These are phyloP conservation scores for Entomortierella beljakovae DNA, from an alignment of 192 early-diverging fungal genomes.

Conservation along the genomic window DNA sequence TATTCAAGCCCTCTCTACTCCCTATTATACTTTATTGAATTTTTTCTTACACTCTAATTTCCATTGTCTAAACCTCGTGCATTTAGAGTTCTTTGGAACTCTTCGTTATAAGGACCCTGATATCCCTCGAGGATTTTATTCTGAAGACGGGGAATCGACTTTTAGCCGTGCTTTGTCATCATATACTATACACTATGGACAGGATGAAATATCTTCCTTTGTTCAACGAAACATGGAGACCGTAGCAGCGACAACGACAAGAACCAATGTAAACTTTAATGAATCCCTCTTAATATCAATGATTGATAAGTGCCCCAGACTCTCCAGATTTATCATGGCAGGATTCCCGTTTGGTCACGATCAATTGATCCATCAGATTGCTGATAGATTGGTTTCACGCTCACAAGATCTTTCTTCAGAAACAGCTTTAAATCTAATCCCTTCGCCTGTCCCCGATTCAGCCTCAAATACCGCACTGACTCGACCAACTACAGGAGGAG, in stretches of 20 bases:
- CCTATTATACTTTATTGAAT: constrained; percentile 12
- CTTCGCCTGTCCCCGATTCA: not conserved
- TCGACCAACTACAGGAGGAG: too few relatives aligned
- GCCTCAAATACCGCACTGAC: not conserved
- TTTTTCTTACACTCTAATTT: not conserved
- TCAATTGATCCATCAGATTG: constrained; percentile 19
- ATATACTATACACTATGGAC: too few relatives aligned
- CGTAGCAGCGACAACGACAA: not conserved
- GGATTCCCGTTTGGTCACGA: constrained; percentile 41
- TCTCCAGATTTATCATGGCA: constrained; percentile 11
- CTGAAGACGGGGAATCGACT: too few relatives aligned
- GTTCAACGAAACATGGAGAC: not conserved
- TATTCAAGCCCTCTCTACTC: constrained; percentile 19
- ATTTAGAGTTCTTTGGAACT: constrained; percentile 15
- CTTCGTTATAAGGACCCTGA: constrained; percentile 18
- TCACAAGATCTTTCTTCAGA: not conserved
- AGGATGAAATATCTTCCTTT: too few relatives aligned
- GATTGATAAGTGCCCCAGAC: constrained; percentile 20
- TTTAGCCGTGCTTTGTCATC: too few relatives aligned
- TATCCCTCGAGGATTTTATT: constrained; percentile 4
- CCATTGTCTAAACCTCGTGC: constrained; percentile 6
- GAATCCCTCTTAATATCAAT: constrained; percentile 10
- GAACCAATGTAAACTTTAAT: constrained; percentile 14
- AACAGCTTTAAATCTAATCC: not conserved
- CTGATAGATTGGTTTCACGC: not conserved